A percentile compares a stretch with the other conserved stretches of the same genome.
Evolutionary conservation across 2,329 filamentous ascomycete genomes (phyloP).

Genomic region (Colletotrichum filicis): DNA sequence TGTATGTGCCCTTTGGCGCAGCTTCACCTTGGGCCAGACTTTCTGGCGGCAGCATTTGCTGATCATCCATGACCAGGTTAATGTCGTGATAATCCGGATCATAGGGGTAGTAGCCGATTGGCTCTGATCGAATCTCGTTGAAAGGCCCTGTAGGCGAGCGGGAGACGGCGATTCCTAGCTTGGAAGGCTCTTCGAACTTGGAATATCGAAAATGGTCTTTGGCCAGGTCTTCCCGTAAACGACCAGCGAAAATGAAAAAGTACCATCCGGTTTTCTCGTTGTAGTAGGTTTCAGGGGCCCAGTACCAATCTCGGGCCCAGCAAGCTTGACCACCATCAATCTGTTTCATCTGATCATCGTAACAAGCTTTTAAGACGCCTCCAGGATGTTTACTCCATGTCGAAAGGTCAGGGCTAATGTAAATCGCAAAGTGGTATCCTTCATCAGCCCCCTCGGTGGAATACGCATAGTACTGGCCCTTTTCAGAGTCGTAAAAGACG

Average conservation of each 20-base stretch:
- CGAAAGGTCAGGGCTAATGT: slow-evolving; percentile 48
- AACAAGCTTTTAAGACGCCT: slow-evolving; percentile 46
- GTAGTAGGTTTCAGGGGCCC: slow-evolving; percentile 49
- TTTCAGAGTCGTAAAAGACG: slow-evolving; percentile 44
- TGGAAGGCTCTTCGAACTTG: slow-evolving; percentile 48
- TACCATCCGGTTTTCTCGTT: slow-evolving; percentile 50
- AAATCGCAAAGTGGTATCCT: slow-evolving; percentile 46
- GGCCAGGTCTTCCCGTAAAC: slow-evolving; percentile 45
- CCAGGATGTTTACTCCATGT: slow-evolving; percentile 48
- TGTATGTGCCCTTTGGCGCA: slow-evolving; percentile 48
- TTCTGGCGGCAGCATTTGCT: slow-evolving; percentile 46
- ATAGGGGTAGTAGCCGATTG: slow-evolving; percentile 48
- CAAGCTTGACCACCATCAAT: slow-evolving; percentile 46
- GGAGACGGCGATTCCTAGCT: slow-evolving; percentile 48
- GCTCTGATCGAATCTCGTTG: slow-evolving; percentile 44
- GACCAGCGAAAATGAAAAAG: slow-evolving; percentile 49
- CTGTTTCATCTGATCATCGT: slow-evolving; percentile 42
- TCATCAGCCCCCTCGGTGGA: slow-evolving; percentile 48
- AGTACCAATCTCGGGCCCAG: slow-evolving; percentile 49
- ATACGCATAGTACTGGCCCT: slow-evolving; percentile 46
- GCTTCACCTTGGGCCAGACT: slow-evolving; percentile 40
- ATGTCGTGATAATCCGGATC: slow-evolving; percentile 49
- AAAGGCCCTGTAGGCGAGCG: slow-evolving; percentile 47
- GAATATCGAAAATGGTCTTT: slow-evolving; percentile 48
- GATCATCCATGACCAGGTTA: slow-evolving; percentile 50